phyloP scores from a whole-genome alignment of 768 basidiomycete species.

The Xanthoconium stramineum region DNA sequence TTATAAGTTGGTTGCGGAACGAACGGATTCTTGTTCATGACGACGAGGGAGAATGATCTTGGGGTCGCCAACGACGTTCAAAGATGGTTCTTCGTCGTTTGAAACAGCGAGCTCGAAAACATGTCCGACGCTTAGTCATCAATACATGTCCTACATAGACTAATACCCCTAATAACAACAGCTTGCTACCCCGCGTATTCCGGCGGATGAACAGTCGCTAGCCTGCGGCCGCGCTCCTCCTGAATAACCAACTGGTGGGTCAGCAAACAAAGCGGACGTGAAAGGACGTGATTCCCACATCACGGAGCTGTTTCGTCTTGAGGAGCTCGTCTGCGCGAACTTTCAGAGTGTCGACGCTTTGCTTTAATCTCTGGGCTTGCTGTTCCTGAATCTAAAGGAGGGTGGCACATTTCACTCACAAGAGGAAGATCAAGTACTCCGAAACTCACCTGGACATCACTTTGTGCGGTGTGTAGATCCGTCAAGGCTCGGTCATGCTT shows the following conservation, averaged over 20 bases:
- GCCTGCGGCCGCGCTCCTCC: constrained; percentile 20
- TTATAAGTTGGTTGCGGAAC: constrained; percentile 65
- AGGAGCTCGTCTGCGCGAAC: constrained; percentile 20
- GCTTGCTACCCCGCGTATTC: neutral
- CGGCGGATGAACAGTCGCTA: constrained; percentile 9
- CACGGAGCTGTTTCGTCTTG: constrained; percentile 19
- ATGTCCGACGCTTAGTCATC: constrained; percentile 26
- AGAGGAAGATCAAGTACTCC: too few species aligned
- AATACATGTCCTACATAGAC: neutral
- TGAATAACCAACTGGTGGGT: neutral
- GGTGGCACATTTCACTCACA: neutral
- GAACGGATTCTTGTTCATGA: constrained; percentile 86
- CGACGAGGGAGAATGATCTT: constrained; percentile 6
- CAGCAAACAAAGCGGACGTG: neutral
- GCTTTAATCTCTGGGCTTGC: constrained; percentile 17
- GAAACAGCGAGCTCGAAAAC: constrained; percentile 20
- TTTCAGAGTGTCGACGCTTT: constrained; percentile 17
- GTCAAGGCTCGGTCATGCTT: constrained; percentile 48
- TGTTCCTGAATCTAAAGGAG: constrained; percentile 26
- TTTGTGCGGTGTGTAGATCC: constrained; percentile 40
- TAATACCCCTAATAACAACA: too few species aligned
- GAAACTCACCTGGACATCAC: constrained; percentile 40
- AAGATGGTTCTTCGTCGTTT: constrained; percentile 19
- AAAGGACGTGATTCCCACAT: constrained; percentile 13
- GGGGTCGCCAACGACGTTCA: constrained; percentile 10